Base-by-base conservation (phyloP, 2,329 filamentous ascomycete genomes). In the Parafenestella ontariensis region DNA sequence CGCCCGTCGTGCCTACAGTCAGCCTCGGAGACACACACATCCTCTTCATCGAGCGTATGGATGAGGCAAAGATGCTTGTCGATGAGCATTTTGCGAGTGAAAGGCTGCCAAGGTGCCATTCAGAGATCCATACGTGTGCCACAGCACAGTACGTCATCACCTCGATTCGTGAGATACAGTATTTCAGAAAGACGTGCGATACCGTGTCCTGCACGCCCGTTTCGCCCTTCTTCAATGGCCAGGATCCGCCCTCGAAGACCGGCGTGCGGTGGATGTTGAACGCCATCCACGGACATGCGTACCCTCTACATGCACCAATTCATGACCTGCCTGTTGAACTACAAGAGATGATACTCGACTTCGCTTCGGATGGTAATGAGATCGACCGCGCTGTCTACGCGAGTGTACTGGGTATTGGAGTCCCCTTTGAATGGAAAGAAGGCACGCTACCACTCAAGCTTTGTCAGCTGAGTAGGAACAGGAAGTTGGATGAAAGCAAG, bases 311-410 rank as follows among this genome's bases (percentile, higher is more conserved):
- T 17, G 42, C 44, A 2, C 49, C n/a, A 11, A 34, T 57, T 10
- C 44, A 49, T 23, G 28, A 18, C 3, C 28, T 57, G 13, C 54
- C 54, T 9, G 3, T 47, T 13, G 54, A 57, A 18, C 45, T 57
- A 2, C 54, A 57, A 29, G 49, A 57, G 26, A 40, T 50, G 37
- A 53, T 53, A 8, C 49, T 57, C 9, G 42, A 53, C 13, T 46
- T 46, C 29, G 39, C 41, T 8, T 36, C 31, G 5, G 15, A n/a
- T 8, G 31, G 31, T 5, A 34, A 15, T 17, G 13, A n/a, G 13
- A n/a, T 34, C 1, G 31, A 34, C 15, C 31, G 31, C 15, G 31
- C 31, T 17, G 4, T 34, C 13, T 34, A 34, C 8, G 31, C 13
- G 31, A 17, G 9, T 17, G 9, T 34, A 8, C 15, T 34, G 13